Conservation (phyloP, 2,329 filamentous ascomycete genomes). For the Monilinia laxa region DNA sequence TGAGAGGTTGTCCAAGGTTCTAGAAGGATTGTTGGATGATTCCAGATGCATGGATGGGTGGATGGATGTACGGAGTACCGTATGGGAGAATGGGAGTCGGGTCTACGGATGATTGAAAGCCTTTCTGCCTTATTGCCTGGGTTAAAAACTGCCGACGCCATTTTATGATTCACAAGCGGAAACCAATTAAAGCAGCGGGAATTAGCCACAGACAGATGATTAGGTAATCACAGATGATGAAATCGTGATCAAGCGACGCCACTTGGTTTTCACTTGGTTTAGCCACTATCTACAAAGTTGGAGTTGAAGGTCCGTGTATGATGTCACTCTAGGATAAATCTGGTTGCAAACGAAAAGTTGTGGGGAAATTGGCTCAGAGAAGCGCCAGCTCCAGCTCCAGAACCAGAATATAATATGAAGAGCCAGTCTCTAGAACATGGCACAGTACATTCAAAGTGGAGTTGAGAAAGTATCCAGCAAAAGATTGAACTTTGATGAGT, state of each 20-base stretch:
- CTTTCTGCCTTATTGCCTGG: too few relatives aligned
- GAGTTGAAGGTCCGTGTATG: conserved; percentile 12
- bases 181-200: background rate
- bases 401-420: too few relatives aligned
- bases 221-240: background rate
- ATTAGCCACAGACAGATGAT: conserved; percentile 3
- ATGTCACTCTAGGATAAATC: conserved; percentile 17
- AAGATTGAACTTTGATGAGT: too few relatives aligned
- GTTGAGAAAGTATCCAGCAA: too few relatives aligned
- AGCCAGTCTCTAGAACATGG: background rate
- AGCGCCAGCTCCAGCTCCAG: background rate
- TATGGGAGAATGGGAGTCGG: too few relatives aligned
- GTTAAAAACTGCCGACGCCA: background rate
- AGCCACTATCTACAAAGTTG: conserved; percentile 9
- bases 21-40: background rate
- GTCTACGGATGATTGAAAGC: too few relatives aligned
- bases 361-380: conserved; percentile 7
- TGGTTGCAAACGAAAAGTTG: conserved; percentile 2
- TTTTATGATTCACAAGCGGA: background rate
- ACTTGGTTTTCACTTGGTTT: too few relatives aligned
- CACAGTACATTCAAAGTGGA: background rate
- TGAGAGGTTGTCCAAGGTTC: too few relatives aligned
- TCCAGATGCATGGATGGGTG: too few relatives aligned
- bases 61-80: background rate
- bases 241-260: conserved; percentile 3